These are phyloP conservation scores for Spizellomyces punctatus DNA, from an alignment of 192 early-diverging fungal species.

Conservation along the genomic window DNA sequence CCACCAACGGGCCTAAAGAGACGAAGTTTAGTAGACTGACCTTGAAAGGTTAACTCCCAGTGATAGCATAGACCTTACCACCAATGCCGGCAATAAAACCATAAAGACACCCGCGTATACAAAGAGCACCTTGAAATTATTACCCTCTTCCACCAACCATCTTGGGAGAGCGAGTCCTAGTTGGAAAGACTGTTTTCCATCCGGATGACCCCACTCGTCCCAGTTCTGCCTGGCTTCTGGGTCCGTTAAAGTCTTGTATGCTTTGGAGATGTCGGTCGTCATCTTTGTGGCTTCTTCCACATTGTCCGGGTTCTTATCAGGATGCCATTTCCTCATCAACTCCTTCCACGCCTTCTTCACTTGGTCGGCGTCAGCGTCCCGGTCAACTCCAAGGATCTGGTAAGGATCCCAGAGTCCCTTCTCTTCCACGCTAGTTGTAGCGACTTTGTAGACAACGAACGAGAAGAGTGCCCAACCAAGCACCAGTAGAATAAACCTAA, in stretches of 20 bases:
- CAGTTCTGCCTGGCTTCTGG: conserved; percentile 86
- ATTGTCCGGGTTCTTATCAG: conserved; percentile 75
- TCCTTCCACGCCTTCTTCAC: conserved; percentile 75
- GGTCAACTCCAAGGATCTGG: conserved; percentile 79
- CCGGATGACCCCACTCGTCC: conserved; percentile 96
- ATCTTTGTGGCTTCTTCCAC: conserved; percentile 69
- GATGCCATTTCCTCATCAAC: conserved; percentile 64
- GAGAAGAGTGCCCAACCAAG: conserved; percentile 72
- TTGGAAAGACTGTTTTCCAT: conserved; percentile 89
- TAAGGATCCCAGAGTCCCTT: conserved; percentile 90
- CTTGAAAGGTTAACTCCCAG: neutral
- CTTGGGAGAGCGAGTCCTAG: conserved; percentile 94
- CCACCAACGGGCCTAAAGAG: conserved; percentile 85
- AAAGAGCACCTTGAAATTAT: conserved; percentile 73
- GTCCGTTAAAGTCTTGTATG: conserved; percentile 94
- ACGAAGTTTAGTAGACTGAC: neutral
- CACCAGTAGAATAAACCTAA: conserved; percentile 42
- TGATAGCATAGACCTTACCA: conserved; percentile 41
- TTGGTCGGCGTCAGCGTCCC: conserved; percentile 47
- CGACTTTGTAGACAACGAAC: conserved; percentile 64
- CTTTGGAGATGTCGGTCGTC: conserved; percentile 89
- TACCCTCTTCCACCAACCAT: conserved; percentile 85
- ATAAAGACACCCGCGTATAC: conserved; percentile 90
- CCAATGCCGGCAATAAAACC: conserved; percentile 81
- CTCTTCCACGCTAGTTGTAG: conserved; percentile 66